phyloP scores from a whole-genome alignment of 2,329 filamentous ascomycete species.

The Pyrenochaeta sp. region DNA sequence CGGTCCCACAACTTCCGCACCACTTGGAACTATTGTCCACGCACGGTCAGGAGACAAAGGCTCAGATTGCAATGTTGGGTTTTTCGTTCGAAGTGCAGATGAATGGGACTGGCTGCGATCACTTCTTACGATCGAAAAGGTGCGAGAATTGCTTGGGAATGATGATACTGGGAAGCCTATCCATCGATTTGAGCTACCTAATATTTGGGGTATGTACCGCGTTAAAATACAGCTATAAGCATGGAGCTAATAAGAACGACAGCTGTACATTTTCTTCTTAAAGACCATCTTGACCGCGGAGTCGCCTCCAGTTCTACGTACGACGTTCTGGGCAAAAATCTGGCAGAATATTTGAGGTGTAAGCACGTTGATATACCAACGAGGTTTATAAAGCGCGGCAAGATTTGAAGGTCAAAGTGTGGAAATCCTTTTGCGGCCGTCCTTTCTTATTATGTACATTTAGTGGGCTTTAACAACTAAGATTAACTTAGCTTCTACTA shows the following conservation, averaged over 20 bases:
- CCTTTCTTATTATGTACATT: neutral
- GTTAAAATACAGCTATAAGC: too few relatives aligned
- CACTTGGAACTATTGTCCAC: constrained; percentile 52
- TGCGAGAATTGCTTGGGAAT: constrained; percentile 54
- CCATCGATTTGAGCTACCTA: constrained; percentile 37
- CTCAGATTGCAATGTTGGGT: constrained; percentile 54
- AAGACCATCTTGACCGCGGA: constrained; percentile 31
- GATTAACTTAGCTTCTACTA: too few relatives aligned
- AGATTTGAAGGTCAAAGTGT: constrained; percentile 10
- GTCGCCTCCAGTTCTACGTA: constrained; percentile 27
- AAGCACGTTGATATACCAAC: constrained; percentile 29
- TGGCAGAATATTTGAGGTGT: constrained; percentile 29
- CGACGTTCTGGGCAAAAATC: constrained; percentile 31
- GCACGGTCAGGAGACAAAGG: constrained; percentile 54
- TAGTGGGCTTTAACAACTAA: neutral
- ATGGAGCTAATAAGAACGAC: too few relatives aligned
- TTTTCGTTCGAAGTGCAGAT: constrained; percentile 51
- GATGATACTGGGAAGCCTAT: constrained; percentile 53
- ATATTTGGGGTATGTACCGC: constrained; percentile 8
- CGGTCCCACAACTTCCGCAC: constrained; percentile 39
- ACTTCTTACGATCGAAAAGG: constrained; percentile 51
- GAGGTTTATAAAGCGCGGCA: constrained; percentile 28
- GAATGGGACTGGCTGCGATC: constrained; percentile 56
- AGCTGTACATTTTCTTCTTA: constrained; percentile 33
- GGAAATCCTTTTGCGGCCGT: too few relatives aligned